Evolutionary conservation across 2,329 filamentous ascomycete species (phyloP).

Genomic region (Apiospora koreana): DNA sequence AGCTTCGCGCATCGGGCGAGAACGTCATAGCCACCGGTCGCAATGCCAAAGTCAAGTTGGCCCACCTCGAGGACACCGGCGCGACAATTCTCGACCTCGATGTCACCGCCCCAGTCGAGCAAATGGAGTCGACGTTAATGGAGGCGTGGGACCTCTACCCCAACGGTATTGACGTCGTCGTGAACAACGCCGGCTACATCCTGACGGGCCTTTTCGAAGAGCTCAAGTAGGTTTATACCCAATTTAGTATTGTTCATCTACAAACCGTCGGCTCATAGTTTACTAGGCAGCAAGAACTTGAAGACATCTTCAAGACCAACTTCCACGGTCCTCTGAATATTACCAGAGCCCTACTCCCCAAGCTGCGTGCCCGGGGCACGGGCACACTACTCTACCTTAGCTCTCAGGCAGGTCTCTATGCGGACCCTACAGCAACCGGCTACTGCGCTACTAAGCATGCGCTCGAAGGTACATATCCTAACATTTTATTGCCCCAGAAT

Average conservation of each 20-base stretch:
- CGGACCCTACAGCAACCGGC: background rate
- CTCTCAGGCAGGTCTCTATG: slow-evolving; percentile 24
- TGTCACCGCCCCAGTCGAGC: slow-evolving; percentile 22
- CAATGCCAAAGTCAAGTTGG: slow-evolving; percentile 33
- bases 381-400: slow-evolving; percentile 33
- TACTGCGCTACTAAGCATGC: slow-evolving; percentile 12
- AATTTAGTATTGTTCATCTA: too few species aligned
- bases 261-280: background rate
- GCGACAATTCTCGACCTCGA: slow-evolving; percentile 32
- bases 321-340: slow-evolving; percentile 40
- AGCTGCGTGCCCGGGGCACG: slow-evolving; percentile 24
- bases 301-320: slow-evolving; percentile 34
- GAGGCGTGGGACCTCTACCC: slow-evolving; percentile 23
- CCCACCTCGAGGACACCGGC: slow-evolving; percentile 37
- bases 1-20: slow-evolving; percentile 39
- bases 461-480: background rate
- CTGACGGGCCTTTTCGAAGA: slow-evolving; percentile 30
- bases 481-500: too few species aligned
- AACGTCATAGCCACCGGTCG: slow-evolving; percentile 44
- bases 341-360: slow-evolving; percentile 35
- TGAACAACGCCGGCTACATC: slow-evolving; percentile 41
- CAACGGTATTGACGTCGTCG: slow-evolving; percentile 37
- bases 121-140: slow-evolving; percentile 21
- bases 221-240: slow-evolving; percentile 20
- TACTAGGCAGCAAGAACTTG: slow-evolving; percentile 27